Percentiles rank a stretch among this genome's conserved stretches.
Conservation (phyloP, 306 rosid genomes). For the Acacia crassicarpa region DNA sequence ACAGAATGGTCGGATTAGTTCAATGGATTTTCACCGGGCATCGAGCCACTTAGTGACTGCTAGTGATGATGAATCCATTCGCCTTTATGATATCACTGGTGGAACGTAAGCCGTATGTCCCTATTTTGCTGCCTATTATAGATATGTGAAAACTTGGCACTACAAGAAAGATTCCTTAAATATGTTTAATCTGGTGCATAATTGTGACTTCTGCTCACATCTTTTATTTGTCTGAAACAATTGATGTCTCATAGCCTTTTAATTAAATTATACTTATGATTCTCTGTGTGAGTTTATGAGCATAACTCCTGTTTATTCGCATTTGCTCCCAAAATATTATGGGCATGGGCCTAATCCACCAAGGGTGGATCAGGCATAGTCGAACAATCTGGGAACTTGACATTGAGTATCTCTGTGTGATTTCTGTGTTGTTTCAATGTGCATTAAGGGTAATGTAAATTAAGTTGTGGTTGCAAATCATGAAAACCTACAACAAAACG, state of each 20-base stretch:
- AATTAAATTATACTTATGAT: neutral
- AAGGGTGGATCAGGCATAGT: too few species aligned
- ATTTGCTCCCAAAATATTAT: too few species aligned
- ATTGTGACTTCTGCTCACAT: neutral
- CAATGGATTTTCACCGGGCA: constrained; percentile 87
- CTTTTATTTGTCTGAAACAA: neutral
- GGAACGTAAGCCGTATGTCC: constrained; percentile 80
- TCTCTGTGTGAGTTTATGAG: too few species aligned
- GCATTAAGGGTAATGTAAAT: neutral
- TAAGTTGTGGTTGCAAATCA: neutral
- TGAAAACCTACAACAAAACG: neutral
- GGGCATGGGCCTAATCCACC: too few species aligned
- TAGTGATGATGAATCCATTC: constrained; percentile 93
- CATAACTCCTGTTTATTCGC: too few species aligned
- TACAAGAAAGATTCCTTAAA: neutral
- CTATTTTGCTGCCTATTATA: constrained; percentile 10
- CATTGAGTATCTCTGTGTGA: neutral
- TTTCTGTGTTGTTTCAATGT: neutral
- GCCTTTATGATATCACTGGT: constrained; percentile 74
- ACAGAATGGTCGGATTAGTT: constrained; percentile 88
- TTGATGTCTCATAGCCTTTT: constrained; percentile 13
- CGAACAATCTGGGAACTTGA: neutral
- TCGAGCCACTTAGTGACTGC: constrained; percentile 90
- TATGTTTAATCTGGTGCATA: constrained; percentile 4
- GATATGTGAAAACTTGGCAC: neutral